phyloP scores from a whole-genome alignment of 2,329 filamentous ascomycete species.

The Lachnellula occidentalis region DNA sequence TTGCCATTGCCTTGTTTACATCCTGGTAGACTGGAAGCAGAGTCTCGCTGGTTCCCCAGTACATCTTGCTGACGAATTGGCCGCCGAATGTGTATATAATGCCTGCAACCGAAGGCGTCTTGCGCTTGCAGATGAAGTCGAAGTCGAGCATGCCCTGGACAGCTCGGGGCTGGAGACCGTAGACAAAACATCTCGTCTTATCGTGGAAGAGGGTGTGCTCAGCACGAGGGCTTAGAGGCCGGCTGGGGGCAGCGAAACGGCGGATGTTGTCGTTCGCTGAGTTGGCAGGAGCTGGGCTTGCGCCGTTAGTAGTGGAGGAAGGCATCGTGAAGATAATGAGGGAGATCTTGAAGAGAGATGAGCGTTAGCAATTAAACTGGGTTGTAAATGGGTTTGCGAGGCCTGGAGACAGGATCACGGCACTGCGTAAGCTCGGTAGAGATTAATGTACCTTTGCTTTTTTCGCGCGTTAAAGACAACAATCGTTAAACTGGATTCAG shows the following conservation, averaged over 20 bases:
- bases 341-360: slow-evolving; percentile 11
- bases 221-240: slow-evolving; percentile 82
- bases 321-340: slow-evolving; percentile 27
- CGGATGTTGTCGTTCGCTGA: slow-evolving; percentile 93
- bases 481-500: no score
- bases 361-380: slow-evolving; percentile 17
- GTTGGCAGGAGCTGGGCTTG: slow-evolving; percentile 44
- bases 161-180: slow-evolving; percentile 93
- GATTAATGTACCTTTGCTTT: no score
- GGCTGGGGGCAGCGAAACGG: slow-evolving; percentile 88
- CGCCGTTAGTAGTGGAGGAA: slow-evolving; percentile 41
- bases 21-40: slow-evolving; percentile 97
- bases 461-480: no score
- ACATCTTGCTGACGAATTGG: slow-evolving; percentile 99
- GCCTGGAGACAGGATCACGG: background rate
- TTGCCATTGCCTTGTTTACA: slow-evolving; percentile 84
- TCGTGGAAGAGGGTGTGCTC: slow-evolving; percentile 93
- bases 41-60: slow-evolving; percentile 99
- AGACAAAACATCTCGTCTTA: slow-evolving; percentile 99
- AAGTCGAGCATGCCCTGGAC: slow-evolving; percentile 96
- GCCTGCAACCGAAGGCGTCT: slow-evolving; percentile 90
- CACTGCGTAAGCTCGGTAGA: background rate
- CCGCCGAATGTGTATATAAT: slow-evolving; percentile 99
- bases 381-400: background rate
- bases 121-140: slow-evolving; percentile 99